Evolutionary conservation across 164 flowering plant species (phyloP).

Genomic region (Houttuynia cordata): DNA sequence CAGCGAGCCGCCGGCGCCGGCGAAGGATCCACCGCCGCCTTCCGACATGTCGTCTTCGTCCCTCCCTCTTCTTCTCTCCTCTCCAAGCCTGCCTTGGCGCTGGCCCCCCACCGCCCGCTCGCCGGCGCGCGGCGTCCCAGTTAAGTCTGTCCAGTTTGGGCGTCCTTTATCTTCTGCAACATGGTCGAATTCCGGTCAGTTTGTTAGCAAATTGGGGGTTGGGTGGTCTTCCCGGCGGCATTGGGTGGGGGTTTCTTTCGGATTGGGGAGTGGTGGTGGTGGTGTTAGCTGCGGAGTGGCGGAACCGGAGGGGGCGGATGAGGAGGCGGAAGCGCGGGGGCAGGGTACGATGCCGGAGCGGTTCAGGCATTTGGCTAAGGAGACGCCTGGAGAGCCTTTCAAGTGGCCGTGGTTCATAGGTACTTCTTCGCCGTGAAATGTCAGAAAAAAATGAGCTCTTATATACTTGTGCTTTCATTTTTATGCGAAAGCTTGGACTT

Average conservation of each 20-base stretch:
- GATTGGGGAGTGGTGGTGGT: background rate
- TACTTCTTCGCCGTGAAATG: background rate
- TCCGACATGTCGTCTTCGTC: too few relatives aligned
- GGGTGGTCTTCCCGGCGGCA: background rate
- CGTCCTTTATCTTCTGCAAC: too few relatives aligned
- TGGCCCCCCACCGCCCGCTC: too few relatives aligned
- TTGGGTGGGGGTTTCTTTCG: background rate
- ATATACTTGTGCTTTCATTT: too few relatives aligned
- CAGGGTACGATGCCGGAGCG: slow-evolving; percentile 4
- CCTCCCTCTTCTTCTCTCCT: too few relatives aligned
- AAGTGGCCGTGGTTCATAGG: slow-evolving; percentile 4
- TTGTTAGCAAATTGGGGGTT: background rate
- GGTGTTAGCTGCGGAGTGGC: background rate
- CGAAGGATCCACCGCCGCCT: too few relatives aligned
- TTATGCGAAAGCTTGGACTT: background rate
- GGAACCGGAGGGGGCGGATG: background rate
- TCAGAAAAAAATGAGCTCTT: background rate
- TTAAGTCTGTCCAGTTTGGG: too few relatives aligned
- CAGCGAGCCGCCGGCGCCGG: too few relatives aligned
- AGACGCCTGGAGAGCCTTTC: background rate
- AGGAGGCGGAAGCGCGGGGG: slow-evolving; percentile 9
- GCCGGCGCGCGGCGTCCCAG: too few relatives aligned
- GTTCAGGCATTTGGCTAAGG: slow-evolving; percentile 2
- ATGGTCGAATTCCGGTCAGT: background rate
- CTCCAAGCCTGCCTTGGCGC: too few relatives aligned